Evolutionary conservation across 768 basidiomycete species (phyloP).

Genomic region (Mycena rosella): DNA sequence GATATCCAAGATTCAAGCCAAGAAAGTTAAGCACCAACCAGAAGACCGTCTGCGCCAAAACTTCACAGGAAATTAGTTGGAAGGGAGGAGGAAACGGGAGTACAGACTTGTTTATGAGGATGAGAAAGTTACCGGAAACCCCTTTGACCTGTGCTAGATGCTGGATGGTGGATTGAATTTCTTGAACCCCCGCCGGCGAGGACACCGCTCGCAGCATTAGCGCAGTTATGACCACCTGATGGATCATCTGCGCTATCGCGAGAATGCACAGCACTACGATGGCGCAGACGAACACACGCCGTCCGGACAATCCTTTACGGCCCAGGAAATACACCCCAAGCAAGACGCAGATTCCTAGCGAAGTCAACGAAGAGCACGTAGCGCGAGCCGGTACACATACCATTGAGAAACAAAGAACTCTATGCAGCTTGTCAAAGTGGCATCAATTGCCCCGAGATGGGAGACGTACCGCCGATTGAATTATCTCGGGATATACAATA

Average conservation of each 20-base stretch:
- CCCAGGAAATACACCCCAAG: slow-evolving; percentile 2
- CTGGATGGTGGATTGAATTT: neutral
- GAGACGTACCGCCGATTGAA: slow-evolving; percentile 8
- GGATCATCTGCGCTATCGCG: neutral
- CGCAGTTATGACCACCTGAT: slow-evolving; percentile 5
- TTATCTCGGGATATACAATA: neutral
- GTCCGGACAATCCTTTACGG: neutral
- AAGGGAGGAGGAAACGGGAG: neutral
- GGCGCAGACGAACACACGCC: slow-evolving; percentile 1
- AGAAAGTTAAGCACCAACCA: neutral
- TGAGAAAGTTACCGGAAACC: neutral
- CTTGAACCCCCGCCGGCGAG: neutral
- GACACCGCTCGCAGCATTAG: neutral
- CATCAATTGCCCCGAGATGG: neutral
- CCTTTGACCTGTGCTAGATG: neutral
- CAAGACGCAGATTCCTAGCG: slow-evolving; percentile 12
- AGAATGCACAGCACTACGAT: neutral
- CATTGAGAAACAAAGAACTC: slow-evolving; percentile 9
- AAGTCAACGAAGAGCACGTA: neutral
- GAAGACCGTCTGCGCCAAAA: neutral
- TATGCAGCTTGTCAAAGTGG: neutral
- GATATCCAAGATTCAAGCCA: too few relatives aligned
- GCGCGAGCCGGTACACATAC: neutral
- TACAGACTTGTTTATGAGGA: neutral
- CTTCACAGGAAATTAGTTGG: neutral